Base-by-base conservation (phyloP, 2,329 filamentous ascomycete genomes). In the Chrysoporthe deuterocubensis region DNA sequence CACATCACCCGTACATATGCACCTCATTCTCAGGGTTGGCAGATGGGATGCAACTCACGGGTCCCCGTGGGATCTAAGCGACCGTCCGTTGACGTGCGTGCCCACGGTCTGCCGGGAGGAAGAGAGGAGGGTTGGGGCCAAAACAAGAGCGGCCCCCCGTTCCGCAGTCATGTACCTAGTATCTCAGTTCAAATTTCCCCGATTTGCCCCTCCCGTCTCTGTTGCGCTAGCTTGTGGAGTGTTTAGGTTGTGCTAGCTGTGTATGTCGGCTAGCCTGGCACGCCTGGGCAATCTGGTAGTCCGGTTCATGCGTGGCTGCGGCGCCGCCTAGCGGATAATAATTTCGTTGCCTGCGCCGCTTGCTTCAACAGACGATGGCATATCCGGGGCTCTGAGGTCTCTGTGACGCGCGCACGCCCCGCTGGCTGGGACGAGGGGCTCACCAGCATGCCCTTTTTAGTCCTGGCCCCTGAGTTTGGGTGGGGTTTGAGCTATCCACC, bases 301-400 rank as follows among this genome's bases (percentile, higher is more conserved):
- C 44, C 44, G n/a, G 14, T 40, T 13, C 54, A 57, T 40, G 54
- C 54, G 40, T n/a, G 54, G 54, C 34, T 57, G 54, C 16, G 54
- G 54, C 54, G 54, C 18, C n/a, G 54, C 7, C 34, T n/a, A 37
- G 54, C 18, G 34, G 54, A 40, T 26, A 21, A 57, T 57, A 57
- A 57, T 57, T 37, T 57, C 32, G 54, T 11, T 57, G 54, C 54
- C 54, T 57, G 54, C 40, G 54, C 54, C 54, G 54, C 54, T 0
- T n/a, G 34, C 54, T 32, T 21, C 34, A 14, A 16, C 54, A 40
- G 7, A 32, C 32, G 9, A 13, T 32, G 16, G 16, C 32, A 57
- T n/a, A 14, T 40, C 14, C 14, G 3, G 32, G 40, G 16, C 9
- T 57, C 4, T n/a, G 8, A 37, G 5, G 34, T n/a, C 9, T n/a